Conservation (phyloP, 495 filamentous ascomycete genomes). For the Rostrohypoxylon terebratum region DNA sequence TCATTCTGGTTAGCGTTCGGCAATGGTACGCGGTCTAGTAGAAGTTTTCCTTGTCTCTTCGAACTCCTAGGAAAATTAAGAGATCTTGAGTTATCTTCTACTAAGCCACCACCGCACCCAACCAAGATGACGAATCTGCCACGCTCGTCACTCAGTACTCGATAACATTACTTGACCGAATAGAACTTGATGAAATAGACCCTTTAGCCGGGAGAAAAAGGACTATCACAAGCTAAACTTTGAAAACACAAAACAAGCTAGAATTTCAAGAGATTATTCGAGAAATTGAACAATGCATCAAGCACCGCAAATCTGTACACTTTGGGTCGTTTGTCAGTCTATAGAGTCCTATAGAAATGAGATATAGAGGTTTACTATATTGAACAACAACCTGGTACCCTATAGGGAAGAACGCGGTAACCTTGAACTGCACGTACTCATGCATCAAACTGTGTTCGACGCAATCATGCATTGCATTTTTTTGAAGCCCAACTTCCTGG, state of each 20-base stretch:
- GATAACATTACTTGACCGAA: conserved; percentile 4
- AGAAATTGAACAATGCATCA: conserved; percentile 12
- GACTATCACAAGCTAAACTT: conserved; percentile 5
- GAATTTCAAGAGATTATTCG: conserved; percentile 19
- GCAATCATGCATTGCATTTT: conserved; percentile 47
- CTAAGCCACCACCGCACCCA: neutral
- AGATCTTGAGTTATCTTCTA: neutral
- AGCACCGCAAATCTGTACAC: conserved; percentile 21
- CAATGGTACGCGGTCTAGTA: conserved; percentile 38
- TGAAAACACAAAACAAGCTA: conserved; percentile 4
- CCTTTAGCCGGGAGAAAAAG: neutral
- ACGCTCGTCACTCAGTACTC: conserved; percentile 10
- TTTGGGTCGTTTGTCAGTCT: conserved; percentile 28
- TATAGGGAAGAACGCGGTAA: conserved; percentile 40
- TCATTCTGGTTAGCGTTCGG: conserved; percentile 42
- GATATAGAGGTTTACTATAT: conserved; percentile 17
- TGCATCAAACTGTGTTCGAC: conserved; percentile 39
- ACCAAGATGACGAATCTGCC: conserved; percentile 18
- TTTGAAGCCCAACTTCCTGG: conserved; percentile 48
- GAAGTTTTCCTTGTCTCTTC: conserved; percentile 29
- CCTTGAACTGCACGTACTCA: conserved; percentile 33
- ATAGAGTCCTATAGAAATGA: conserved; percentile 22
- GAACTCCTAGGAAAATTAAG: conserved; percentile 14
- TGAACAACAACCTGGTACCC: conserved; percentile 26
- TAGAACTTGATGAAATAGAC: conserved; percentile 7